A percentile compares a stretch with the other conserved stretches of the same genome.
These are phyloP conservation scores for Candida freyschussii DNA, from an alignment of 1,139 yeast species.

Conservation along the genomic window DNA sequence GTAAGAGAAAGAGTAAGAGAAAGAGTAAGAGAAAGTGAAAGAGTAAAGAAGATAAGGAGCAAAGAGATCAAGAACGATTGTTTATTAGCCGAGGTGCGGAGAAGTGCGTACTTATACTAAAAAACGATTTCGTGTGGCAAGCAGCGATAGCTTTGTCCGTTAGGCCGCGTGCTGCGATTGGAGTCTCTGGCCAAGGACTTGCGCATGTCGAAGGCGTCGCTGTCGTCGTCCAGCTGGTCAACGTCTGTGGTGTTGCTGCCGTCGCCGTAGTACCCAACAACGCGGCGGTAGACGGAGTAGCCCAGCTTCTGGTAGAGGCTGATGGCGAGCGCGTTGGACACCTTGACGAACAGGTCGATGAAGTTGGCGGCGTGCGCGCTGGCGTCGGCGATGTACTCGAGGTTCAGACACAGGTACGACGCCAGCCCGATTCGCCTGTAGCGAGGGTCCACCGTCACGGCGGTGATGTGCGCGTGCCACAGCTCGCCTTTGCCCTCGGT, in stretches of 20 bases:
- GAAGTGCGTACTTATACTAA: slow-evolving; percentile 10
- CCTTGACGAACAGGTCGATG: slow-evolving; percentile 86
- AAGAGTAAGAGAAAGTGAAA: neutral
- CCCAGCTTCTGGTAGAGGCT: slow-evolving; percentile 82
- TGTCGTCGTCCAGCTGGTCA: slow-evolving; percentile 49
- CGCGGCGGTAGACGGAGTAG: slow-evolving; percentile 78
- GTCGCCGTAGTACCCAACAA: slow-evolving; percentile 78
- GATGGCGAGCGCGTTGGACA: slow-evolving; percentile 75
- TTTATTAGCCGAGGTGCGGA: neutral
- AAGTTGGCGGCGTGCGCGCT: slow-evolving; percentile 73
- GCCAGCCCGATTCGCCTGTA: slow-evolving; percentile 87
- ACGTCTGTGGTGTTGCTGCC: slow-evolving; percentile 36
- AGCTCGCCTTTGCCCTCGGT: slow-evolving; percentile 81
- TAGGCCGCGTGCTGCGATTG: slow-evolving; percentile 43
- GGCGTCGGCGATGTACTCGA: slow-evolving; percentile 68
- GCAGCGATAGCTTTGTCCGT: slow-evolving; percentile 56
- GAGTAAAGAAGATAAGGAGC: neutral
- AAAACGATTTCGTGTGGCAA: slow-evolving; percentile 52
- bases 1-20: neutral
- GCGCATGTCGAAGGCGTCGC: slow-evolving; percentile 89
- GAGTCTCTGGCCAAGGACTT: slow-evolving; percentile 41
- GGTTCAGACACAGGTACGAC: slow-evolving; percentile 63
- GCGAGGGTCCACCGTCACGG: slow-evolving; percentile 82
- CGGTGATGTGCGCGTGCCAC: slow-evolving; percentile 97
- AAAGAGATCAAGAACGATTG: neutral